Evolutionary conservation across 306 rosid genomes (phyloP), one percentile per base, ranked within the genome.

Genomic region (Medicago truncatula): DNA sequence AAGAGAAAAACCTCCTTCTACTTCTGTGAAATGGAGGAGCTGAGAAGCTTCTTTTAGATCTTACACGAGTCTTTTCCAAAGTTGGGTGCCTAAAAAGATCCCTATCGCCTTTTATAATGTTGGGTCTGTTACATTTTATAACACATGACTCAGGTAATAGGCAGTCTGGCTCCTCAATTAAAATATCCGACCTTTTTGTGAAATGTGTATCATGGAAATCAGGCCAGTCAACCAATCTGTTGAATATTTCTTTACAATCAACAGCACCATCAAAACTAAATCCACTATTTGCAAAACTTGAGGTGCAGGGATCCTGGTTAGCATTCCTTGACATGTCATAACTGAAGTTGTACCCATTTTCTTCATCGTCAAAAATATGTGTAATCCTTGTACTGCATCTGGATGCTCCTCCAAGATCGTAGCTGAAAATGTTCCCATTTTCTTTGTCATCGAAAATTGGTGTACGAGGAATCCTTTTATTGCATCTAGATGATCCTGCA

Each of bases 1-100:
- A 84, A 72, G 88, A 78, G 76, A 67, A 56, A 79, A 86, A 90
- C 84, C 72, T 88, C 76, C 84, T 85, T 84, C 86, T 92, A 34
- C 89, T 70, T 84, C 82, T 85, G 76, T 82, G 67, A 77, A 89
- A 86, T 54, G 99, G 97, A 62, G 97, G 97, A 84, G 97, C 93
- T 14, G 97, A 95, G 74, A 50, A 77, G 85, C 97, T 81, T 84
- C 98, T 81, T 81, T 67, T 86, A 23, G 83, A 75, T 80, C 93
- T 87, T 82, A 76, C 64, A 71, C 18, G 72, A 76, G 43, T 76
- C 53, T 79, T 72, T 31, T 79, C 73, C 63, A 62, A 79, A 79
- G 61, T 70, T 73, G 79, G 78, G 80, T 66, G 61, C 68, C 78
- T 72, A 65, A 40, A 41, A 46, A 8, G 44, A 66, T 81, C 80